phyloP scores from a whole-genome alignment of 2,329 filamentous ascomycete species.

The Sporothrix euskadiensis region DNA sequence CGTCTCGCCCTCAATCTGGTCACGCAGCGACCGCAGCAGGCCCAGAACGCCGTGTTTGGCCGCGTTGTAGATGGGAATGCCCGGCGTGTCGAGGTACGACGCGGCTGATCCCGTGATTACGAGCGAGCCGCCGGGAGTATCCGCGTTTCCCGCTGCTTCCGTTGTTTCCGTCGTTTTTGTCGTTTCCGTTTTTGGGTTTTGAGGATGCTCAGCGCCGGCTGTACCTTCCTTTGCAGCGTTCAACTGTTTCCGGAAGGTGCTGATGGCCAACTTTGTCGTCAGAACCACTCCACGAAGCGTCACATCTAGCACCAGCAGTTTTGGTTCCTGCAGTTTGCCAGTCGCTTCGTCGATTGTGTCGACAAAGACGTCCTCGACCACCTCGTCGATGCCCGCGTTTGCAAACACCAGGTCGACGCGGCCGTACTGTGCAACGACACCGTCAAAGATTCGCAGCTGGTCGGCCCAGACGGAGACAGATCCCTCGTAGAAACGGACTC shows the following conservation, averaged over 20 bases:
- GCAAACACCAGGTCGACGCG: conserved; percentile 23
- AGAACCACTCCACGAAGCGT: conserved; percentile 12
- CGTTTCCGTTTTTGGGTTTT: no score
- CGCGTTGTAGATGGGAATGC: conserved; percentile 23
- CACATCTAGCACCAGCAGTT: conserved; percentile 20
- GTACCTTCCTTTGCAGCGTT: not conserved
- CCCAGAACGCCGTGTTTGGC: conserved; percentile 26
- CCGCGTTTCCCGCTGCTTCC: not conserved
- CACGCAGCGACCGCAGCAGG: conserved; percentile 33
- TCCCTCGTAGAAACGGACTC: conserved; percentile 20
- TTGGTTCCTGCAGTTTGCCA: conserved; percentile 12
- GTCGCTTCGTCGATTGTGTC: conserved; percentile 10
- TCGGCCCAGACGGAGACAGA: conserved; percentile 22
- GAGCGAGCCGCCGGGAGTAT: not conserved
- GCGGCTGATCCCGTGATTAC: conserved; percentile 25
- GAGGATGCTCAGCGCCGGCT: not conserved
- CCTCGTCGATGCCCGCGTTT: conserved; percentile 25
- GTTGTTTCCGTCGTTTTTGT: no score
- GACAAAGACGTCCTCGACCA: conserved; percentile 12
- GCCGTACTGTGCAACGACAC: conserved; percentile 14
- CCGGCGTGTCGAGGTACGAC: conserved; percentile 19
- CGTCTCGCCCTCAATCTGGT: conserved; percentile 37
- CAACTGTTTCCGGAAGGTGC: conserved; percentile 9
- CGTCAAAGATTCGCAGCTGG: conserved; percentile 22
- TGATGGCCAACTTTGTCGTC: conserved; percentile 21